phyloP scores from a whole-genome alignment of 352 stramenopile species.

The Blastocystis sp. region DNA sequence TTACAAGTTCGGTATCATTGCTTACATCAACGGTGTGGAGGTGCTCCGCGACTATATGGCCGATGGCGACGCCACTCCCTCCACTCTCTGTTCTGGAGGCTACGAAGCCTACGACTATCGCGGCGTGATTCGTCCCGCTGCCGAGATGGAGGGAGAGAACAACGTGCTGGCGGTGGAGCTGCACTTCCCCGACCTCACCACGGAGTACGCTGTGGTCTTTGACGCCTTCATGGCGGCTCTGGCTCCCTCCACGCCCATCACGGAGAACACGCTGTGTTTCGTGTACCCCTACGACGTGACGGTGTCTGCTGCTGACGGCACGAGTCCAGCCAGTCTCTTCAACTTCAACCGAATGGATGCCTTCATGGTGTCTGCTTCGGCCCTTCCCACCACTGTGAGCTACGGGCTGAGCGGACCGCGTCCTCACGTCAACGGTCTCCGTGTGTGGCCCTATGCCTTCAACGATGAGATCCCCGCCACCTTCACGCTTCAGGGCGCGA shows the following conservation, averaged over 20 bases:
- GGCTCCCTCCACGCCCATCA: not conserved
- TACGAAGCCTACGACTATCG: not conserved
- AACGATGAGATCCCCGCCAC: too few species aligned
- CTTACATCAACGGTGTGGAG: constrained; percentile 42
- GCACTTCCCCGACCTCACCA: not conserved
- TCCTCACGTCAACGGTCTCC: constrained; percentile 2
- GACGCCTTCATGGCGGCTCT: not conserved
- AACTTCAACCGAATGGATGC: constrained; percentile 4
- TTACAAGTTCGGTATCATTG: constrained; percentile 15
- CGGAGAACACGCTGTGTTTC: not conserved
- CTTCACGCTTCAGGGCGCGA: too few species aligned
- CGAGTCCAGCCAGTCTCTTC: constrained; percentile 10
- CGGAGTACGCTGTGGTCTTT: not conserved
- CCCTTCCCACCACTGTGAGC: not conserved
- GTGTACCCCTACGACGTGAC: constrained; percentile 15
- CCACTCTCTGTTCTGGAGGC: not conserved
- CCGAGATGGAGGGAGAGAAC: not conserved
- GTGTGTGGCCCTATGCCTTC: constrained; percentile 49
- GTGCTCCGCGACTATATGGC: constrained; percentile 27
- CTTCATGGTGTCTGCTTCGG: not conserved
- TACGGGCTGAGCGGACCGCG: not conserved
- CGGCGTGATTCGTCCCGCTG: not conserved
- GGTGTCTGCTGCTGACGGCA: not conserved
- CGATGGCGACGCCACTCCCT: not conserved
- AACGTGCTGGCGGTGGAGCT: constrained; percentile 34